phyloP scores from a whole-genome alignment of 352 stramenopile species.

The Pythium diclinum region DNA sequence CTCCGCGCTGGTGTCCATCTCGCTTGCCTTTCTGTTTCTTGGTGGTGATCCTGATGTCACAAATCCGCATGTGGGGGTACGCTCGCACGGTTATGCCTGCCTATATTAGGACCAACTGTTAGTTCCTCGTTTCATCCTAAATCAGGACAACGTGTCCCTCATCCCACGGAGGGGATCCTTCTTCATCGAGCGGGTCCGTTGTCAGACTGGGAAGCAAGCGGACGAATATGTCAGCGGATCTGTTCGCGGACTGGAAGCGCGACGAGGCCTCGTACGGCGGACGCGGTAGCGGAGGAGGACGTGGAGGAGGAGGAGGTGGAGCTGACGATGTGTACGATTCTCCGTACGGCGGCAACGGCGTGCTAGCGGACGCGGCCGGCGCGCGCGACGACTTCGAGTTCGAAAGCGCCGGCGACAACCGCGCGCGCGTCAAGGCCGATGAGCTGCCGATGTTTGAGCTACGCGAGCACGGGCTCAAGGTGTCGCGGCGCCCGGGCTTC shows the following conservation, averaged over 20 bases:
- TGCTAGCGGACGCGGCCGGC: conserved; percentile 23
- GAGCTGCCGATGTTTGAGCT: conserved; percentile 86
- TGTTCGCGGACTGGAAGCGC: conserved; percentile 88
- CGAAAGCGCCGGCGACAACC: conserved; percentile 54
- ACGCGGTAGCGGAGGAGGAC: conserved; percentile 13
- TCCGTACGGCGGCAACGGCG: conserved; percentile 26
- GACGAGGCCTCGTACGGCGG: conserved; percentile 53
- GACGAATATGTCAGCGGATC: conserved; percentile 74
- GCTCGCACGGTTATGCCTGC: background rate
- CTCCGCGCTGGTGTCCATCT: conserved; percentile 9
- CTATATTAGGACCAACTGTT: background rate
- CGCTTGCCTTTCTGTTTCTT: background rate
- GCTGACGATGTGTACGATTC: conserved; percentile 38
- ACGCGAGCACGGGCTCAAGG: conserved; percentile 82
- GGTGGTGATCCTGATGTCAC: background rate
- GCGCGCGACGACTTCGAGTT: conserved; percentile 79
- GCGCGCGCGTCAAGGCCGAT: conserved; percentile 47
- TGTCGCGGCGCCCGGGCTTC: conserved; percentile 82
- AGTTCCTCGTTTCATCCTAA: conserved; percentile 15
- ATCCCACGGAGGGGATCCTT: conserved; percentile 12
- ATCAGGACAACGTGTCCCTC: background rate
- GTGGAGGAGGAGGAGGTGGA: conserved; percentile 3
- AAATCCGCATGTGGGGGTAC: background rate
- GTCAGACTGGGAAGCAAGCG: background rate
- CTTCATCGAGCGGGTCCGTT: background rate